These are phyloP conservation scores for Lentinus tigrinus DNA, from an alignment of 768 basidiomycete genomes.

Conservation along the genomic window DNA sequence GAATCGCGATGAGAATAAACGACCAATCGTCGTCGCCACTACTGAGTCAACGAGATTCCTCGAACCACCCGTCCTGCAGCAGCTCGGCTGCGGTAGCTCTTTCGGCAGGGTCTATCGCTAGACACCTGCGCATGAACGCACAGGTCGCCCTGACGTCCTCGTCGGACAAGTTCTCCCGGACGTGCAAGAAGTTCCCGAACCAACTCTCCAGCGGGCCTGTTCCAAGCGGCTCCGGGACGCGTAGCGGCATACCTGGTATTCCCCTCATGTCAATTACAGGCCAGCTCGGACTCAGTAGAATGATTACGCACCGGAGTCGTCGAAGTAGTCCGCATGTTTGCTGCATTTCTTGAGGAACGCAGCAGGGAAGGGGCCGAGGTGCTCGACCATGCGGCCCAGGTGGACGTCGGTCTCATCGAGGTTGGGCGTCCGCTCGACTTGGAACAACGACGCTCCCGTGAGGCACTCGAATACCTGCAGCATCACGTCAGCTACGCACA, in stretches of 20 bases:
- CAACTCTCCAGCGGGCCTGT: not conserved
- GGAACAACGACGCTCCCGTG: not conserved
- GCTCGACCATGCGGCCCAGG: slow-evolving; percentile 3
- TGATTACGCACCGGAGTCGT: not conserved
- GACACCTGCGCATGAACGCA: slow-evolving; percentile 7
- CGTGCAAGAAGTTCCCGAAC: not conserved
- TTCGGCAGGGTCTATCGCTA: not conserved
- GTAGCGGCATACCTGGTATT: not conserved
- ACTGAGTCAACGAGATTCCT: not conserved
- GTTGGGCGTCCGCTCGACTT: not conserved
- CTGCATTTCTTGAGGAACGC: not conserved
- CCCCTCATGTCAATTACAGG: too few species aligned
- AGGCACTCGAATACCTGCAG: slow-evolving; percentile 11
- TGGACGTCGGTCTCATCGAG: not conserved
- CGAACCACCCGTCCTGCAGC: slow-evolving; percentile 2
- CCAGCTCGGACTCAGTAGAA: too few species aligned
- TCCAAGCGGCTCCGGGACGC: not conserved
- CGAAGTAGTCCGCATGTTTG: not conserved
- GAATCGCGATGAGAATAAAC: too few species aligned
- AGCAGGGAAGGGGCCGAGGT: slow-evolving; percentile 1
- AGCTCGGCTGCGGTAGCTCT: not conserved
- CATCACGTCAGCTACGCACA: not conserved
- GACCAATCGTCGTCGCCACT: too few species aligned
- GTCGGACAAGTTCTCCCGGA: not conserved
- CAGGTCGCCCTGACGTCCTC: not conserved